Base-by-base conservation (phyloP, 768 basidiomycete genomes). In the Amanita molliuscula region DNA sequence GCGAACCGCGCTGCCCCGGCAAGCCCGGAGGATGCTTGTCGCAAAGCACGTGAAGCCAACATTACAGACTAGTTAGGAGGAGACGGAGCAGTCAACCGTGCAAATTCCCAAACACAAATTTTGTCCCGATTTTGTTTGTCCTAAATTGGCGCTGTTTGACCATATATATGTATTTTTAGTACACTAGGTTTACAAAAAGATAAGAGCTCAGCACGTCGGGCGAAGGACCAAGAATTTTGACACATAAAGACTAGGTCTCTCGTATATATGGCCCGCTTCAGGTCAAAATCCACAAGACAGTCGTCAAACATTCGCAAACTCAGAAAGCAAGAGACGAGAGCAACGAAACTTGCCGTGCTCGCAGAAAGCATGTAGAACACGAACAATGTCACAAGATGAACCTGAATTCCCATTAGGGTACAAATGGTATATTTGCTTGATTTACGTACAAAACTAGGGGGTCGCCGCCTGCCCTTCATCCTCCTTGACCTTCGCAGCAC, bases 401-500 rank as follows among this genome's bases (percentile, higher is more conserved):
- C 26, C 15, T 21, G 15, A 25, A 3, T 16, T 28, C 11, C 2
- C 13, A 28, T 42, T 28, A 42, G 41, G 20, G 15, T 15, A 42
- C 25, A 10, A 13, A 23, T 23, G 9, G 9, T n/a, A 7, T 5
- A 3, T n/a, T 28, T 28, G 16, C 25, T 28, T 18, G n/a, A 40
- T 50, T 25, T 16, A 44, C 20, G 25, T 37, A 37, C 38, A 31
- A 44, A 13, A 21, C 49, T 50, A 50, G n/a, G 41, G 20, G 6
- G 49, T 33, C 18, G 42, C 16, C 18, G 41, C 28, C 21, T 26
- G 42, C 7, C 25, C 55, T 48, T 29, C 53, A 55, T 53, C 53
- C 40, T 55, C 59, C 47, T 59, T 57, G 5, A 45, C 54, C 26
- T 58, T 58, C 45, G 46, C 35, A 13, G 26, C 35, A n/a, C 50